phyloP scores from a whole-genome alignment of 1,284 basidiomycete genomes.

The Apiotrichum gracile region DNA sequence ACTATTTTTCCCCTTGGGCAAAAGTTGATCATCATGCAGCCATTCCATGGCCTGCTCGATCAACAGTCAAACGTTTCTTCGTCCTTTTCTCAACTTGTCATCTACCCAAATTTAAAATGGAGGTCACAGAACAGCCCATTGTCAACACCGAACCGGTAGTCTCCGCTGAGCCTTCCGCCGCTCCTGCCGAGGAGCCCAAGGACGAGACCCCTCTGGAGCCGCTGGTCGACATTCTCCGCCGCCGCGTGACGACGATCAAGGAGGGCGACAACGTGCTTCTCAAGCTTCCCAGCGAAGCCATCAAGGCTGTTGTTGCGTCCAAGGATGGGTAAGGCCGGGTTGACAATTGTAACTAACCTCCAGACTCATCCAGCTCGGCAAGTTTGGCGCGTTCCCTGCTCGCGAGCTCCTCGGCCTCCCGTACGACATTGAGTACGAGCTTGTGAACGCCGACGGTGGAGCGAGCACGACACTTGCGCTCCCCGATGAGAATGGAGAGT shows the following conservation, averaged over 20 bases:
- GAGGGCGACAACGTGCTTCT: constrained; percentile 49
- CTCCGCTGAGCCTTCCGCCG: background rate
- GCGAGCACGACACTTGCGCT: constrained; percentile 5
- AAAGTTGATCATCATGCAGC: background rate
- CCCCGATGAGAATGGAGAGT: constrained; percentile 8
- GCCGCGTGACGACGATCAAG: constrained; percentile 41
- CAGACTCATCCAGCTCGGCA: constrained; percentile 48
- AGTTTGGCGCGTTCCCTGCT: constrained; percentile 49
- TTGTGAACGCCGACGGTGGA: constrained; percentile 23
- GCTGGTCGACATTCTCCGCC: constrained; percentile 31
- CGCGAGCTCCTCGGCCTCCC: constrained; percentile 45
- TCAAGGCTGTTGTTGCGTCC: constrained; percentile 47
- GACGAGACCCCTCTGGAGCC: constrained; percentile 16
- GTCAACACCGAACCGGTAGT: background rate
- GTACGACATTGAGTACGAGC: constrained; percentile 51
- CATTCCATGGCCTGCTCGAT: no score
- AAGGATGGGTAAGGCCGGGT: constrained; percentile 33
- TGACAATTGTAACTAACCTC: background rate
- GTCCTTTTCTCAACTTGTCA: background rate
- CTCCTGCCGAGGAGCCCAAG: background rate
- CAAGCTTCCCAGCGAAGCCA: constrained; percentile 45
- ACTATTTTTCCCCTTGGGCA: background rate
- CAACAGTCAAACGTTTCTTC: no score
- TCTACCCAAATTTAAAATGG: background rate
- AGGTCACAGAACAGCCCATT: background rate